Evolutionary conservation across 2,329 filamentous ascomycete species (phyloP).

Genomic region (Meredithiella fracta): DNA sequence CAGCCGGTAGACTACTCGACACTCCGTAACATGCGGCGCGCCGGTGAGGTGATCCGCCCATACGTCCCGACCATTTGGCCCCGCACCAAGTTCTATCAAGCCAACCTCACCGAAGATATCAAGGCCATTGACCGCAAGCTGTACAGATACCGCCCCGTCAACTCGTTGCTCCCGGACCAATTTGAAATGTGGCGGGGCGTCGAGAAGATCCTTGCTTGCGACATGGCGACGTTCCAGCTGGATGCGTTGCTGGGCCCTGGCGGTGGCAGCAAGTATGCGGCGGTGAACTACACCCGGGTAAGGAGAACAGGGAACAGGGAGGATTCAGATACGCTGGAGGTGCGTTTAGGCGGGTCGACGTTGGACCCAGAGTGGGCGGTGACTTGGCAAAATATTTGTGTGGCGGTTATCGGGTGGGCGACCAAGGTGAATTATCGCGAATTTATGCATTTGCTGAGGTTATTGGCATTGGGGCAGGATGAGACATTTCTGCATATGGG

Average conservation of each 20-base stretch:
- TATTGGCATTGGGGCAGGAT: conserved; percentile 16
- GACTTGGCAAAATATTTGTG: conserved; percentile 22
- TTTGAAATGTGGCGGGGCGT: conserved; percentile 16
- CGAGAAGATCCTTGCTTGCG: conserved; percentile 17
- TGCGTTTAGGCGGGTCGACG: conserved; percentile 22
- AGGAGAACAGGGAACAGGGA: neutral
- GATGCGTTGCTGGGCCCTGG: conserved; percentile 12
- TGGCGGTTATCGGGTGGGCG: conserved; percentile 20
- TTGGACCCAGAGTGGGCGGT: conserved; percentile 22
- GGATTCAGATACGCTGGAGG: conserved; percentile 21
- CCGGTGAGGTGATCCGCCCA: conserved; percentile 4
- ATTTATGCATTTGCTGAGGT: conserved; percentile 18
- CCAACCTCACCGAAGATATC: neutral
- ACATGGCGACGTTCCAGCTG: conserved; percentile 16
- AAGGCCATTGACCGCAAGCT: neutral
- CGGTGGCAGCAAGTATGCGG: conserved; percentile 15
- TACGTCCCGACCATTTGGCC: neutral
- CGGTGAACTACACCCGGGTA: conserved; percentile 7
- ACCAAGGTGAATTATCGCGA: conserved; percentile 19
- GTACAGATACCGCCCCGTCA: neutral
- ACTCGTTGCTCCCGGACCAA: neutral
- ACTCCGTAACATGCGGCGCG: neutral
- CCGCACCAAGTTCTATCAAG: conserved; percentile 4
- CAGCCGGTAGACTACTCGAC: conserved; percentile 3
- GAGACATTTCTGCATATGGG: neutral